A percentile compares a stretch with the other conserved stretches of the same genome.
Evolutionary conservation across 805 yeast species (phyloP).

Genomic region (Komagataella ulmi): DNA sequence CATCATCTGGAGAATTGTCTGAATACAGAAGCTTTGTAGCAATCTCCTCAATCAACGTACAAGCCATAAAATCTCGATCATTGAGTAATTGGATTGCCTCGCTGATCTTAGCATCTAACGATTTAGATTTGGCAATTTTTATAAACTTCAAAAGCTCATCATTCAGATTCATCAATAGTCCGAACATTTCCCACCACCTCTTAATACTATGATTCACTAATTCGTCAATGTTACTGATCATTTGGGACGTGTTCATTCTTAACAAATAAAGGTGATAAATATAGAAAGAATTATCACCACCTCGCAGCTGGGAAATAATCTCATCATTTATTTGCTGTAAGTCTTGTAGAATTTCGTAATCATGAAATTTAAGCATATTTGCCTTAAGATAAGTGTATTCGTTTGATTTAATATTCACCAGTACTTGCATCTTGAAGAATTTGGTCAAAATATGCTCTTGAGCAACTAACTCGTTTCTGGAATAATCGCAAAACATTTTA

Average conservation of each 20-base stretch:
- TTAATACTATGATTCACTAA: conserved; percentile 20
- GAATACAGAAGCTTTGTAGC: neutral
- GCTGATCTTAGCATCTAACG: neutral
- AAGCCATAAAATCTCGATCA: neutral
- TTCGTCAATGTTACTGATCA: conserved; percentile 17
- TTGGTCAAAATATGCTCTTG: conserved; percentile 17
- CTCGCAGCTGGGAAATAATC: neutral
- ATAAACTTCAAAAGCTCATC: conserved; percentile 10
- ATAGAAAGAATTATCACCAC: conserved; percentile 4
- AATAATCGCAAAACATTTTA: conserved; percentile 32
- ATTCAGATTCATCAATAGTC: conserved; percentile 23
- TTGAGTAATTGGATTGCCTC: neutral
- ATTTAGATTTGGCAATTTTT: neutral
- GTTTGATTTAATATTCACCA: conserved; percentile 18
- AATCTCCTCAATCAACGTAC: neutral
- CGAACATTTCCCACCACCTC: conserved; percentile 31
- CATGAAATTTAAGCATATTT: conserved; percentile 4
- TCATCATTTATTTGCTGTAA: conserved; percentile 3
- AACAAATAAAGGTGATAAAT: conserved; percentile 5
- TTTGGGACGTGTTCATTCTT: conserved; percentile 9
- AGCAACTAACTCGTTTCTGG: conserved; percentile 25
- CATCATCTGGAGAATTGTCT: neutral
- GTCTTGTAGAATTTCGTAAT: conserved; percentile 2
- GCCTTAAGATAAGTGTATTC: conserved; percentile 15
- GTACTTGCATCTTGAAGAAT: conserved; percentile 22